These are phyloP conservation scores for Elaphomyces granulatus DNA, from an alignment of 495 filamentous ascomycete genomes.

Conservation along the genomic window DNA sequence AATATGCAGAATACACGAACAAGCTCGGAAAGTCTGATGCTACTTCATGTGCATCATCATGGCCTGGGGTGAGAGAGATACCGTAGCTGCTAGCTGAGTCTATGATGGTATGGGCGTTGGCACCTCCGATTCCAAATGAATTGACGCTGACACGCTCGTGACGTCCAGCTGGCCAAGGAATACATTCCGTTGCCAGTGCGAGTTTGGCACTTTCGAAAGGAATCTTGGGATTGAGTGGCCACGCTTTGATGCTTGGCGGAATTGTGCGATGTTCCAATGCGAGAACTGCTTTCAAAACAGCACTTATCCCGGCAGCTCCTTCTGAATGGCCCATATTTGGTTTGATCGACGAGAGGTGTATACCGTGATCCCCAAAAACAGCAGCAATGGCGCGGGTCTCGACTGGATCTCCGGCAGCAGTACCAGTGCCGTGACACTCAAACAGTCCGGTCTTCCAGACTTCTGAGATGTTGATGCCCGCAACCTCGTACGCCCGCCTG, in stretches of 20 bases:
- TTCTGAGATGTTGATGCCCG: constrained; percentile 15
- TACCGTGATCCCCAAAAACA: constrained; percentile 20
- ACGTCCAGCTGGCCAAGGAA: constrained; percentile 8
- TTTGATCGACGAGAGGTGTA: constrained; percentile 21
- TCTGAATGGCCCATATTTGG: constrained; percentile 28
- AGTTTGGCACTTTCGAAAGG: background rate
- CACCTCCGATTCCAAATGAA: constrained; percentile 21
- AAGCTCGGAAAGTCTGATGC: background rate
- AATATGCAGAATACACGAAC: constrained; percentile 6
- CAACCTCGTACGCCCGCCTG: constrained; percentile 18
- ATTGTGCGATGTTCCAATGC: constrained; percentile 21
- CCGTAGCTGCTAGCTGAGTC: background rate
- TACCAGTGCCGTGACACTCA: constrained; percentile 16
- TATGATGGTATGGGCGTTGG: constrained; percentile 21
- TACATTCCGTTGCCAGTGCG: constrained; percentile 10
- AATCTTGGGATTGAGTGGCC: constrained; percentile 17
- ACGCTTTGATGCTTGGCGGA: constrained; percentile 21
- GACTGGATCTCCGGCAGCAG: constrained; percentile 24
- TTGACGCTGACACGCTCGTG: constrained; percentile 18
- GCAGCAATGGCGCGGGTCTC: constrained; percentile 31
- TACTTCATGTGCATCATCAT: background rate
- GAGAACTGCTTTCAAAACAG: constrained; percentile 23
- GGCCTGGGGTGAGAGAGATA: background rate
- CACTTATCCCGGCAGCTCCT: constrained; percentile 21
- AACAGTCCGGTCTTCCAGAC: constrained; percentile 15